Evolutionary conservation across 2,329 filamentous ascomycete species (phyloP), one percentile per base, ranked within the genome.

Genomic region (Fusarium buxicola): DNA sequence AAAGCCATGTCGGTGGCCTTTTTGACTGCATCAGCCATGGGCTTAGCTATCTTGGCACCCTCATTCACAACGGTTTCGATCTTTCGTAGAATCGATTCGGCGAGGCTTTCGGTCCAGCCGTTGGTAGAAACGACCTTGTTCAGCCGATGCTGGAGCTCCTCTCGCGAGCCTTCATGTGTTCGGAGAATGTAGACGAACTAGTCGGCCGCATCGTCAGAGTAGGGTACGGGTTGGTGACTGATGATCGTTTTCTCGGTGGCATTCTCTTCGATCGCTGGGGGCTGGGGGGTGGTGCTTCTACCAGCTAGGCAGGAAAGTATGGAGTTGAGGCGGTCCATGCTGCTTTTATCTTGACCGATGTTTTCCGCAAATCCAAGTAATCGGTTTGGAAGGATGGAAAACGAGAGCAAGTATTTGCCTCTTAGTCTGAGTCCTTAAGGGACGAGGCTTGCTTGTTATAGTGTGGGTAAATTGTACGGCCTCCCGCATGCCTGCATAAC

Each of bases 91-190:
- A 65, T 65, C 0, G 45, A 32, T 24, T 65, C 49, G 12, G 61
- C 55, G 4, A 72, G 55, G 40, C 36, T 43, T 13, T 68, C 56
- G 1, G 58, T 68, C 66, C 68, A 72, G 1, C 65, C 54, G 2
- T 40, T 49, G 2, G 43, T 25, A 3, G 62, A 67, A 8, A 62
- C 36, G 1, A 64, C 52, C 11, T 63, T 35, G 8, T 62, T 25
- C 0, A 71, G 46, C 4, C 48, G 53, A 1, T 28, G 5, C 0
- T 66, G 57, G 0, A 66, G 61, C 2, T 59, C 55, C 8, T 31
- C 16, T 1, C 24, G 28, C 1, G 36, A 27, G 0, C 40, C 44
- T 0, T 48, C 8, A n/a, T 66, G 54, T 0, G 47, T 65, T 11
- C 48, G 54, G 0, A 68, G 50, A 2, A 57, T 65, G 5, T 49